A percentile compares a stretch with the other conserved stretches of the same genome.
These are phyloP conservation scores for Ophiostoma quercus DNA, from an alignment of 2,329 filamentous ascomycete species.

Conservation along the genomic window DNA sequence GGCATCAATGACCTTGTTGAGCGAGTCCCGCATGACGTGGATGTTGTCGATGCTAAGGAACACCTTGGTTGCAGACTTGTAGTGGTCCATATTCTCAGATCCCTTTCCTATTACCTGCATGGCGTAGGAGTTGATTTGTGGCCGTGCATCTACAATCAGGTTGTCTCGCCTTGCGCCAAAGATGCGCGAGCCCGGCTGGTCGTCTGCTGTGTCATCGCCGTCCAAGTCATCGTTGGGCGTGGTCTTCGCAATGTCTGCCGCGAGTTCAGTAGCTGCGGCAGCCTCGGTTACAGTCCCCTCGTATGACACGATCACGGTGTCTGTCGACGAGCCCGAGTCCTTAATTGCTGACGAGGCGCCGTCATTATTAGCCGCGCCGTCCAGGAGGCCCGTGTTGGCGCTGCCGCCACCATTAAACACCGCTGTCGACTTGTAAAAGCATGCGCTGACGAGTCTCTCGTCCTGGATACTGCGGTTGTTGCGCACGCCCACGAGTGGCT, in stretches of 20 bases:
- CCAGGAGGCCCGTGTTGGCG: slow-evolving; percentile 24
- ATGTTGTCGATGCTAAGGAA: slow-evolving; percentile 98
- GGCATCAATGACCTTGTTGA: slow-evolving; percentile 81
- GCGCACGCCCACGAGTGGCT: slow-evolving; percentile 80
- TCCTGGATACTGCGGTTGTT: slow-evolving; percentile 92
- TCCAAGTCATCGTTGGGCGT: slow-evolving; percentile 40
- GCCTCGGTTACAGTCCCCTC: slow-evolving; percentile 11
- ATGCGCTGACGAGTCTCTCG: slow-evolving; percentile 86
- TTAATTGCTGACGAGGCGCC: slow-evolving; percentile 22
- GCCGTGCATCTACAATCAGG: slow-evolving; percentile 90
- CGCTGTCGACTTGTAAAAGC: slow-evolving; percentile 67
- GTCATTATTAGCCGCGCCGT: neutral
- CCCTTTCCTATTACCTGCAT: slow-evolving; percentile 92
- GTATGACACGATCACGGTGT: slow-evolving; percentile 17
- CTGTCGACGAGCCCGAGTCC: neutral
- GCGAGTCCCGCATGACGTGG: slow-evolving; percentile 90
- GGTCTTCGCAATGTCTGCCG: neutral
- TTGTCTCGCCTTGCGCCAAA: slow-evolving; percentile 90
- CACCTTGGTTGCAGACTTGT: slow-evolving; percentile 82
- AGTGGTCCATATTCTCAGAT: slow-evolving; percentile 97
- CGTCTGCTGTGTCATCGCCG: slow-evolving; percentile 36
- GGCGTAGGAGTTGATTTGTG: slow-evolving; percentile 86
- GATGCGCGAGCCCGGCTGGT: slow-evolving; percentile 56
- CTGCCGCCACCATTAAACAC: slow-evolving; percentile 34
- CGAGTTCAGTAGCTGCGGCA: slow-evolving; percentile 35